Conservation (phyloP, 176 grass and related monocot species). For the Neostapfia colusana region DNA sequence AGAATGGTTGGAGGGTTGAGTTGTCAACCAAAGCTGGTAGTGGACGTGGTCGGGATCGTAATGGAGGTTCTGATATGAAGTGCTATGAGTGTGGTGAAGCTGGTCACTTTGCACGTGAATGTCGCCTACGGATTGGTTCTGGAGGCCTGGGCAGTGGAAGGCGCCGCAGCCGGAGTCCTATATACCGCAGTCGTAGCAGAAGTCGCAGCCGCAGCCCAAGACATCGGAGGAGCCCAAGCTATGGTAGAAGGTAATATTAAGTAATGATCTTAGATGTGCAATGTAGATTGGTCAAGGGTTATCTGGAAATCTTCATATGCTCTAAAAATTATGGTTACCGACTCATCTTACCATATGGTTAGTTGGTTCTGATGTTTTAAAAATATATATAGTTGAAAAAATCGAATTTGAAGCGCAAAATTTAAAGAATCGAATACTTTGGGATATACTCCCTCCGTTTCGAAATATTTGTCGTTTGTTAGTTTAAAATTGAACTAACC, state of each 20-base stretch:
- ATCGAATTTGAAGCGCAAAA: background rate
- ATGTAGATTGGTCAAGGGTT: background rate
- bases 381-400: background rate
- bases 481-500: too few relatives aligned
- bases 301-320: background rate
- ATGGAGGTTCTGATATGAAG: slow-evolving; percentile 70
- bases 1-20: slow-evolving; percentile 92
- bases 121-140: slow-evolving; percentile 64
- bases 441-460: slow-evolving; percentile 30
- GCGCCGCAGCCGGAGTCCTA: slow-evolving; percentile 56
- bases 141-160: slow-evolving; percentile 74
- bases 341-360: background rate
- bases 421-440: background rate
- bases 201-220: slow-evolving; percentile 62
- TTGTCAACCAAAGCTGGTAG: slow-evolving; percentile 70
- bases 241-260: slow-evolving; percentile 60
- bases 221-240: slow-evolving; percentile 83
- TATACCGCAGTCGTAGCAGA: slow-evolving; percentile 51
- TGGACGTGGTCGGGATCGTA: slow-evolving; percentile 59
- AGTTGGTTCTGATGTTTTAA: slow-evolving; percentile 11
- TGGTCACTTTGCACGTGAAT: slow-evolving; percentile 91
- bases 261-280: background rate
- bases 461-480: too few relatives aligned
- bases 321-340: background rate
- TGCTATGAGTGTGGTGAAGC: slow-evolving; percentile 88